Conservation (phyloP, 768 basidiomycete species). For the Mycena amicta region DNA sequence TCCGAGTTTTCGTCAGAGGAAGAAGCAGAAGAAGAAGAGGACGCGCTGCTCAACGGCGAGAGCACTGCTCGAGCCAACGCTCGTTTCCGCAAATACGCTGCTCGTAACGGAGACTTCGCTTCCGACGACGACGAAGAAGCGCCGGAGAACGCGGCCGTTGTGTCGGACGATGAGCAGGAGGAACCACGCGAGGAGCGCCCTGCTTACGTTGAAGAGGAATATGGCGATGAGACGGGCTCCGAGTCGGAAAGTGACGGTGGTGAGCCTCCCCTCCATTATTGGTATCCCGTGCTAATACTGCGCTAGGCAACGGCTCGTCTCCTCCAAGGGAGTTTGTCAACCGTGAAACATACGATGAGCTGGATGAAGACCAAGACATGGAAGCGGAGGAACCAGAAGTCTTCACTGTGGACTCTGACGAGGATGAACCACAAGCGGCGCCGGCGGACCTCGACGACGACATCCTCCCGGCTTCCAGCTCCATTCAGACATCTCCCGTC, state of each 20-base stretch:
- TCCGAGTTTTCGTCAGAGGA: slow-evolving; percentile 18
- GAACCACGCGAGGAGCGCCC: slow-evolving; percentile 17
- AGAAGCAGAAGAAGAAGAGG: slow-evolving; percentile 30
- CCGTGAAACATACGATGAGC: slow-evolving; percentile 13
- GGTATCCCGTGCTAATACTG: neutral
- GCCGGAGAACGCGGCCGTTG: no score
- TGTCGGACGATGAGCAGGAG: no score
- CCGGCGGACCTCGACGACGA: slow-evolving; percentile 10
- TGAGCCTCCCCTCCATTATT: no score
- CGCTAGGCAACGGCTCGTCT: slow-evolving; percentile 5
- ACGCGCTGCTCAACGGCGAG: slow-evolving; percentile 27
- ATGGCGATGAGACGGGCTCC: slow-evolving; percentile 21
- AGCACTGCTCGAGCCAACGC: slow-evolving; percentile 30
- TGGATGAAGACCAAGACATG: slow-evolving; percentile 16
- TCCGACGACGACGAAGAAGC: slow-evolving; percentile 25
- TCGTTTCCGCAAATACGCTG: slow-evolving; percentile 23
- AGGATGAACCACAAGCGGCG: neutral
- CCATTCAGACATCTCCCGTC: slow-evolving; percentile 15
- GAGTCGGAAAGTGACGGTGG: slow-evolving; percentile 22
- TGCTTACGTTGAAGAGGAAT: slow-evolving; percentile 15
- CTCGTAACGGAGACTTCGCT: slow-evolving; percentile 18
- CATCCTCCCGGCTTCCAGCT: slow-evolving; percentile 12
- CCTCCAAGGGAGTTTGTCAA: slow-evolving; percentile 4
- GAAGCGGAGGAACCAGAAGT: neutral
- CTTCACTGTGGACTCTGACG: slow-evolving; percentile 2